Evolutionary conservation across 805 yeast species (phyloP), one percentile per base, ranked within the genome.

Genomic region (Cephaloascus albidus): DNA sequence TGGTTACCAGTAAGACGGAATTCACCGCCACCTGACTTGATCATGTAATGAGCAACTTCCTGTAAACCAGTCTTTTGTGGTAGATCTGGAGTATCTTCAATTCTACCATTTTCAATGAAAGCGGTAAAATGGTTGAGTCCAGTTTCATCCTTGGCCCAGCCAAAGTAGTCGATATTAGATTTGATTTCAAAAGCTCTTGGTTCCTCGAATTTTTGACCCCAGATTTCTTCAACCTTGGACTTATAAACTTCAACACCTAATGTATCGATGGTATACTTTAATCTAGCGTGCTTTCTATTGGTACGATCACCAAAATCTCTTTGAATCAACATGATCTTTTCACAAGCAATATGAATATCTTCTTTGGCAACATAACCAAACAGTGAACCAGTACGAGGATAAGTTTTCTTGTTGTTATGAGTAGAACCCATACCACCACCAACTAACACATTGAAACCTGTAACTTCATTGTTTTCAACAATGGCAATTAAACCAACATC

Each of bases 351-450:
- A 45, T 77, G 79, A 37, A 86, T 72, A 58, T 87, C 75, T 38
- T 81, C 89, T 44, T 69, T 68, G 3, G 76, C 47, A 37, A 81
- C 78, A 54, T 66, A 90, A 20, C 97, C 97, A 48, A 90, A 74
- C 62, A 78, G 65, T 16, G 95, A 81, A 45, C 96, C 97, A 4
- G 95, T 77, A 65, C 97, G 77, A 52, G 97, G 97, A 58, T 90
- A 90, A 0, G 97, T 90, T 72, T 90, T 90, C 55, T 82, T 83
- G 69, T 90, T 90, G 73, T 89, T 90, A 61, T 90, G 97, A 12
- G 97, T 90, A 33, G 95, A 77, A 53, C 97, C 97, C 97, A 90
- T 90, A 72, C 97, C 97, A 68, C 97, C 97, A 61, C 97, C 97
- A 47, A 82, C 95, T 44, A 84, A 74, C 39, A 90, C 77, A 54